Conservation (phyloP, 2,329 filamentous ascomycete species). For the Chaetomium strumarium region DNA sequence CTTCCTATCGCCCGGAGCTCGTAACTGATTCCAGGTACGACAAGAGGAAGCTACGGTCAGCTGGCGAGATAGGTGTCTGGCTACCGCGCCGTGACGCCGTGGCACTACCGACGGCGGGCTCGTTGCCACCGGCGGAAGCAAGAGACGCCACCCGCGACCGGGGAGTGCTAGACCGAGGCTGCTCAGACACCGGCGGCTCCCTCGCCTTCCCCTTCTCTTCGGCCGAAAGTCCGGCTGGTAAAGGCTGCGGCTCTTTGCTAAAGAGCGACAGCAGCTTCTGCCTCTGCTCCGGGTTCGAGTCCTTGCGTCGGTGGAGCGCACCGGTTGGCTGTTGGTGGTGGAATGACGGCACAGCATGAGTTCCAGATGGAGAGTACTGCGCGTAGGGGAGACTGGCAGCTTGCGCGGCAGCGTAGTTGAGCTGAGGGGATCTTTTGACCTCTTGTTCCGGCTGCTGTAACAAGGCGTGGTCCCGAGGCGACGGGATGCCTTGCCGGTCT, state of each 20-base stretch:
- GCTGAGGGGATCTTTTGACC: slow-evolving; percentile 17
- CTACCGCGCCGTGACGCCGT: slow-evolving; percentile 40
- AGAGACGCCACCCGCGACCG: slow-evolving; percentile 40
- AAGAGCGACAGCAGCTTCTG: slow-evolving; percentile 57
- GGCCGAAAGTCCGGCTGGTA: slow-evolving; percentile 15
- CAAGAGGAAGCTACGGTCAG: slow-evolving; percentile 69
- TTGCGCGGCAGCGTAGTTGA: slow-evolving; percentile 14
- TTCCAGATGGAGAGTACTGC: slow-evolving; percentile 24
- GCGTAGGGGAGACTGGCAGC: slow-evolving; percentile 19
- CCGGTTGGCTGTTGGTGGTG: slow-evolving; percentile 23
- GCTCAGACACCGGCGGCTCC: slow-evolving; percentile 18
- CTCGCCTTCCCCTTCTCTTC: slow-evolving; percentile 25
- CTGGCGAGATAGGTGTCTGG: slow-evolving; percentile 56
- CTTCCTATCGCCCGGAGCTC: slow-evolving; percentile 10
- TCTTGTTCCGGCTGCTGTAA: slow-evolving; percentile 16
- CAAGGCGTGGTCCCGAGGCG: slow-evolving; percentile 18
- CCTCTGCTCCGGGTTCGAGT: slow-evolving; percentile 38
- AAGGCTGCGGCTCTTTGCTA: slow-evolving; percentile 38
- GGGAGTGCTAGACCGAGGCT: slow-evolving; percentile 14
- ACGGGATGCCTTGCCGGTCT: slow-evolving; percentile 16
- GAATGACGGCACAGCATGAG: slow-evolving; percentile 2
- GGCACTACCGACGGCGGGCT: slow-evolving; percentile 22
- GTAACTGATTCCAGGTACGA: slow-evolving; percentile 56
- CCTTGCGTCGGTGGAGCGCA: slow-evolving; percentile 30
- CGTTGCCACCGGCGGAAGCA: slow-evolving; percentile 34